These are phyloP conservation scores for Triticum aestivum DNA, from an alignment of 176 grass and related monocot species.

Conservation along the genomic window DNA sequence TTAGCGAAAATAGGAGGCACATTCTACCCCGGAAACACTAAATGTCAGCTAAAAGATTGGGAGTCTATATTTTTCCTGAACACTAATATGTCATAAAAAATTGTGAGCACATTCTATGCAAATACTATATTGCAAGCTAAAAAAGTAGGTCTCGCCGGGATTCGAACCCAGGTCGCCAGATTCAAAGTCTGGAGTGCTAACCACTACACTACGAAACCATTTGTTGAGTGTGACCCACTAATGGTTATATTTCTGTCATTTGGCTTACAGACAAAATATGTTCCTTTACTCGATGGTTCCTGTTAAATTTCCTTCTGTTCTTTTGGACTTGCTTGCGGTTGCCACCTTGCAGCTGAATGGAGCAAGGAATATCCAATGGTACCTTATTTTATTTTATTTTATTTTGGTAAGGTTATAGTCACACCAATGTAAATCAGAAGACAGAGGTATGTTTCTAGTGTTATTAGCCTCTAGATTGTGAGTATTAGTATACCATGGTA, in stretches of 20 bases:
- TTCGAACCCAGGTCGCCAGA: slow-evolving; percentile 99
- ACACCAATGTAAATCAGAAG: neutral
- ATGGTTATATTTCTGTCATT: neutral
- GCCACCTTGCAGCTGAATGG: neutral
- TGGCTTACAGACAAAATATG: neutral
- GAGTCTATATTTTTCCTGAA: neutral
- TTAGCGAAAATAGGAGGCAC: neutral
- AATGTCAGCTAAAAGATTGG: neutral
- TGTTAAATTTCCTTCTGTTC: neutral
- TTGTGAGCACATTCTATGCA: neutral
- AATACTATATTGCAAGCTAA: neutral
- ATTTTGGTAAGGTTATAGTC: neutral
- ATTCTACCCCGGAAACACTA: neutral
- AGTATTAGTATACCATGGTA: neutral
- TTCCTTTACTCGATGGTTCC: neutral
- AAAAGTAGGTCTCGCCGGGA: slow-evolving; percentile 52
- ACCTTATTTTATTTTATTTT: slow-evolving; percentile 30
- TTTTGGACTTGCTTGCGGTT: slow-evolving; percentile 43
- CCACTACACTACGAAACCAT: slow-evolving; percentile 75
- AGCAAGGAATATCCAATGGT: neutral
- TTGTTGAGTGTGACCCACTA: neutral
- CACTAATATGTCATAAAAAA: neutral
- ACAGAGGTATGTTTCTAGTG: slow-evolving; percentile 27
- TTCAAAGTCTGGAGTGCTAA: slow-evolving; percentile 99
- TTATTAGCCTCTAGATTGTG: neutral